phyloP scores from a whole-genome alignment of 257 asterid species.

The Cruciata laevipes region DNA sequence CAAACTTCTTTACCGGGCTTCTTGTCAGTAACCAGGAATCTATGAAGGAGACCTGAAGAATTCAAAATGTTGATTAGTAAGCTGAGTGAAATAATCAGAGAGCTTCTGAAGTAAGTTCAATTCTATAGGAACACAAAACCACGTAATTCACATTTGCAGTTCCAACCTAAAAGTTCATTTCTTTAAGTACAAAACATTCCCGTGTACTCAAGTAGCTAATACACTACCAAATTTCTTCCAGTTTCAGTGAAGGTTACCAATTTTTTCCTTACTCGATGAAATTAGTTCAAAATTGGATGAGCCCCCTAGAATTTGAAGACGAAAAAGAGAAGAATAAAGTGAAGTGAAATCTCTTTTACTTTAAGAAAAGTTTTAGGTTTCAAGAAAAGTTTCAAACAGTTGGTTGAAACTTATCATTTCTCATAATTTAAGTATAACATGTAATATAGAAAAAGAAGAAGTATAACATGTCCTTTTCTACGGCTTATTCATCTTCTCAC shows the following conservation, averaged over 20 bases:
- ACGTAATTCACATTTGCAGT: not conserved
- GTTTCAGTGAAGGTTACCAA: not conserved
- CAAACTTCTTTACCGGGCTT: slow-evolving; percentile 57
- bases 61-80: slow-evolving; percentile 9
- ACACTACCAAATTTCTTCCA: not conserved
- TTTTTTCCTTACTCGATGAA: too few relatives aligned
- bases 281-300: too few relatives aligned
- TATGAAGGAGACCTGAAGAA: slow-evolving; percentile 65
- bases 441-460: too few relatives aligned
- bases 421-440: too few relatives aligned
- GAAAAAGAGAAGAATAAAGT: too few relatives aligned
- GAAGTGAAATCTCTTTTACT: too few relatives aligned
- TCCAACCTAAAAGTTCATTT: not conserved
- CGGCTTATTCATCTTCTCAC: too few relatives aligned
- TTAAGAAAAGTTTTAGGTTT: too few relatives aligned
- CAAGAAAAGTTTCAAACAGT: not conserved
- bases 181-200: not conserved
- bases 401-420: too few relatives aligned
- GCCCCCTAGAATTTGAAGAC: too few relatives aligned
- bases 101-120: too few relatives aligned
- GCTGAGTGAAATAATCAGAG: not conserved
- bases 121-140: slow-evolving; percentile 5
- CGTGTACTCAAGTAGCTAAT: not conserved
- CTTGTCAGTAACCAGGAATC: slow-evolving; percentile 71
- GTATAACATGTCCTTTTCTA: too few relatives aligned